phyloP scores from a whole-genome alignment of 257 asterid genomes.

The Haberlea rhodopensis region DNA sequence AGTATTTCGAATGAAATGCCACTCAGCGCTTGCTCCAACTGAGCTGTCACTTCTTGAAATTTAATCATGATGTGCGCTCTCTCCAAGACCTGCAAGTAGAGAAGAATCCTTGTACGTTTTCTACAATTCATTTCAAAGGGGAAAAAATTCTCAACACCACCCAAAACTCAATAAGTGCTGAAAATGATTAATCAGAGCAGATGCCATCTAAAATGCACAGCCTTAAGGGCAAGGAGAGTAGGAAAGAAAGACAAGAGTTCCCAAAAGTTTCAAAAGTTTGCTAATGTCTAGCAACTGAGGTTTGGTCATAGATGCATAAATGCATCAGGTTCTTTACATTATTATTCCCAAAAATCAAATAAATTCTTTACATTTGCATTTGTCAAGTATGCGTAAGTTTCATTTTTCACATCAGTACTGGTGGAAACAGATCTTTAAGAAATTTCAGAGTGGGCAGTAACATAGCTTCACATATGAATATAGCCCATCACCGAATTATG shows the following conservation, averaged over 20 bases:
- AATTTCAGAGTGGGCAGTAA: too few relatives aligned
- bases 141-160: conserved; percentile 5
- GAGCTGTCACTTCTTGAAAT: conserved; percentile 75
- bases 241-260: not conserved
- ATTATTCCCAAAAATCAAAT: not conserved
- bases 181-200: conserved; percentile 10
- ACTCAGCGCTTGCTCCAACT: conserved; percentile 79
- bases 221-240: conserved; percentile 3
- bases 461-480: too few relatives aligned
- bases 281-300: conserved; percentile 13
- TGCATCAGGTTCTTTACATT: not conserved
- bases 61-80: conserved; percentile 66
- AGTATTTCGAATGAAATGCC: conserved; percentile 74
- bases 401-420: conserved; percentile 5
- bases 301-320: not conserved
- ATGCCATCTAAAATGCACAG: not conserved
- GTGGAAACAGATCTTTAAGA: too few relatives aligned
- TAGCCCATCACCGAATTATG: too few relatives aligned
- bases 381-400: not conserved
- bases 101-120: conserved; percentile 20
- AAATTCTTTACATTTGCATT: not conserved
- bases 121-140: conserved; percentile 15
- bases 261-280: too few relatives aligned
- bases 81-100: conserved; percentile 74
- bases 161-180: not conserved